Evolutionary conservation across 805 yeast species (phyloP).

Genomic region (Pichia ethanolica): DNA sequence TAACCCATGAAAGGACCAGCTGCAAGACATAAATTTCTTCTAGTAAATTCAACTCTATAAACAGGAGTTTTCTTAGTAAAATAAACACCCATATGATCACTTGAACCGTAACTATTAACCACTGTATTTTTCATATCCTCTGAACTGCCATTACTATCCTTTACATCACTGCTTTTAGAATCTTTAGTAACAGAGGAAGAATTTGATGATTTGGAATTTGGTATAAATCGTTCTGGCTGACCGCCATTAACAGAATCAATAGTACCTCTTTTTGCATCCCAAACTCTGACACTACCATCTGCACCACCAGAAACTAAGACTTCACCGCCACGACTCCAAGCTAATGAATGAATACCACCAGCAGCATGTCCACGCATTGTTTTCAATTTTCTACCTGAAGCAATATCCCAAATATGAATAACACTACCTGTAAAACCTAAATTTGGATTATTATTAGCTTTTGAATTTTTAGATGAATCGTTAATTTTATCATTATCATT

Average conservation of each 20-base stretch:
- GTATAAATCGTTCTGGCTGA: constrained; percentile 47
- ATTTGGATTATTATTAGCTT: background rate
- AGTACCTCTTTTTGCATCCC: constrained; percentile 90
- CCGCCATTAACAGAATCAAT: constrained; percentile 35
- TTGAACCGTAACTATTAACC: constrained; percentile 51
- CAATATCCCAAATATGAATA: constrained; percentile 89
- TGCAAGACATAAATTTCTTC: constrained; percentile 84
- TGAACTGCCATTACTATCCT: constrained; percentile 36
- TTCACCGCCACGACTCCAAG: constrained; percentile 81
- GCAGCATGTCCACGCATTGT: constrained; percentile 94
- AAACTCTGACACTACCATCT: constrained; percentile 86
- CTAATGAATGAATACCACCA: constrained; percentile 73
- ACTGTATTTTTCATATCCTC: constrained; percentile 23
- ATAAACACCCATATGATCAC: constrained; percentile 86
- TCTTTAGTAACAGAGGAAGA: constrained; percentile 1
- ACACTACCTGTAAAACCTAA: constrained; percentile 34
- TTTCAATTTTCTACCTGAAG: constrained; percentile 81
- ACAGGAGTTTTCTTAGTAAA: constrained; percentile 93
- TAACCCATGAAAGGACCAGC: constrained; percentile 74
- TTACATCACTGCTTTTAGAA: constrained; percentile 35
- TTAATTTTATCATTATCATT: background rate
- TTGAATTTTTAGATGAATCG: background rate
- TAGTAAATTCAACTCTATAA: constrained; percentile 84
- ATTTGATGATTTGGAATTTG: constrained; percentile 16
- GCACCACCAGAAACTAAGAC: constrained; percentile 88